Evolutionary conservation across 148 eudicot species (phyloP), one percentile per base, ranked within the genome.

Genomic region (Rhododendron mucronatum): DNA sequence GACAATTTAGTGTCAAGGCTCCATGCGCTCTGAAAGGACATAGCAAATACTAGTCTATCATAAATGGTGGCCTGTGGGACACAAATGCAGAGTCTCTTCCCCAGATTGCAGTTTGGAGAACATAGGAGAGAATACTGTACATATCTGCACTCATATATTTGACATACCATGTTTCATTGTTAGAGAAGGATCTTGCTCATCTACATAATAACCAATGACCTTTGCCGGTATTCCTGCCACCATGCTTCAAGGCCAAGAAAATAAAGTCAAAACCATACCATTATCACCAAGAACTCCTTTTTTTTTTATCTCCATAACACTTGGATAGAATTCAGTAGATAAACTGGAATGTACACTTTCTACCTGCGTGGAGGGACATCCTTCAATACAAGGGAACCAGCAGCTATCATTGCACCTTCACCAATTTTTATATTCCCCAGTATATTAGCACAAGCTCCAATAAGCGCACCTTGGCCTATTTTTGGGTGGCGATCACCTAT

Each of bases 371-470:
- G 92, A 85, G 93, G 92, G 47, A 91, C 92, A 82, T 91, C 91
- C 87, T 93, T 88, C 57, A 93, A 69, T 33, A 93, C 93, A 85
- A 93, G 91, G 53, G 95, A 91, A 85, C 93, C 91, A 81, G 95
- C 91, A 85, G 93, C 95, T 77, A 93, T 59, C 95, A 93, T 93
- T 74, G 95, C 95, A 65, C 93, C 95, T 88, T 93, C 92, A 59
- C 95, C 95, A 59, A 93, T 88, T 83, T 48, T 87, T 80, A 93
- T 88, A 82, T 91, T 91, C 67, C 95, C 95, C 20, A 93, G 90
- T 87, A 93, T 91, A 84, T 89, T 91, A 4, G 91, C 95, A 86
- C 92, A 84, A 30, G 95, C 93, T 90, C 95, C 95, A 84, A 91
- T 88, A 14, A 93, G 89, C 35, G 91, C 95, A 57, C 95, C 95